Conservation (phyloP, 1,139 yeast genomes). For the Trichomonascaceae sp. region DNA sequence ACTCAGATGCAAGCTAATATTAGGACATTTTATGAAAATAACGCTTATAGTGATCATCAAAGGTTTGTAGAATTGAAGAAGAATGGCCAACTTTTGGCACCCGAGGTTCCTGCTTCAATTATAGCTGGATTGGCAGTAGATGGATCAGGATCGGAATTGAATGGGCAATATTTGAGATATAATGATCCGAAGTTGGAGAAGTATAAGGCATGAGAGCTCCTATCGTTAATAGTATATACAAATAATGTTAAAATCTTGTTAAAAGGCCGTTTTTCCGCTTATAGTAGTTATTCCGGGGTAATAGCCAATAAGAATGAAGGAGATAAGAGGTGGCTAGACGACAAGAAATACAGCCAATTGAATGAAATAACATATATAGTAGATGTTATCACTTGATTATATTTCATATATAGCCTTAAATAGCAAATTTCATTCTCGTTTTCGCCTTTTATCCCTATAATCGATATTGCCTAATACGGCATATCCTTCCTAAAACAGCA, state of each 20-base stretch:
- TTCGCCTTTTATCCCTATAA: no score
- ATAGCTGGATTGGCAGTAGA: constrained; percentile 56
- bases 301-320: neutral
- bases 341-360: neutral
- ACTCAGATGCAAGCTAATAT: constrained; percentile 80
- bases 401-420: no score
- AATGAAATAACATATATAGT: no score
- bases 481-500: no score
- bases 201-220: constrained; percentile 13
- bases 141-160: constrained; percentile 43
- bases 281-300: neutral
- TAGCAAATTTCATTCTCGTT: no score
- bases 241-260: neutral
- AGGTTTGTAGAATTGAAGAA: constrained; percentile 57
- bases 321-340: no score
- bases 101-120: constrained; percentile 64
- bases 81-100: constrained; percentile 50
- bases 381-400: no score
- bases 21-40: constrained; percentile 42
- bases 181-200: constrained; percentile 37
- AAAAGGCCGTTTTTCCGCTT: neutral
- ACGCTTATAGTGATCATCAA: constrained; percentile 54
- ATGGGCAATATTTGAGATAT: constrained; percentile 62
- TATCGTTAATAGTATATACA: neutral
- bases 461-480: no score